Percentiles rank a stretch among this genome's conserved stretches.
phyloP scores from a whole-genome alignment of 2,329 filamentous ascomycete genomes.

The Pestalotiopsis sp. region DNA sequence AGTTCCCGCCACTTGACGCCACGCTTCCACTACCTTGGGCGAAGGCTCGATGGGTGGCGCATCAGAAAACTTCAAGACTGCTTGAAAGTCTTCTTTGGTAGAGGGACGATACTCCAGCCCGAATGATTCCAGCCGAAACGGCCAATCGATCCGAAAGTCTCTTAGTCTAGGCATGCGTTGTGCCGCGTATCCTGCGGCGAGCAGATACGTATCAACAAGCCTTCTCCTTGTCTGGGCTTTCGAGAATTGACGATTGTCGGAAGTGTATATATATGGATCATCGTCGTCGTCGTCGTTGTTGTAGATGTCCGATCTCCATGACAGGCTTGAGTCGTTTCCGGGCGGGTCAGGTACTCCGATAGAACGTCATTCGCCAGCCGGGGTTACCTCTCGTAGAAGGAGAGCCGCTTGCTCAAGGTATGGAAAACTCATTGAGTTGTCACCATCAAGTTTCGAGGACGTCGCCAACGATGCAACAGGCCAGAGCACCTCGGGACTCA shows the following conservation, averaged over 20 bases:
- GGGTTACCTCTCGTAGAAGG: neutral
- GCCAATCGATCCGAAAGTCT: neutral
- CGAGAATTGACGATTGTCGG: neutral
- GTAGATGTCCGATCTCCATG: neutral
- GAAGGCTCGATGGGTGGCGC: neutral
- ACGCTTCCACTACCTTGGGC: neutral
- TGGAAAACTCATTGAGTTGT: neutral
- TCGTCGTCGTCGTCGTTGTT: neutral
- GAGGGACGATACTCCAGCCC: neutral
- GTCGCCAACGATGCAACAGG: neutral
- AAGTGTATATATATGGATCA: neutral
- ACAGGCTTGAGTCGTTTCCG: neutral
- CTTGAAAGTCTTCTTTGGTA: neutral
- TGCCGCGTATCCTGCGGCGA: neutral
- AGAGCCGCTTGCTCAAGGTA: neutral
- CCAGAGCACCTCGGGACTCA: neutral
- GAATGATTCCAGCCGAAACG: neutral
- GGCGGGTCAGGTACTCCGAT: neutral
- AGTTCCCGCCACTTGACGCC: neutral
- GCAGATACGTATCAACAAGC: neutral
- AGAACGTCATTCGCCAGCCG: neutral
- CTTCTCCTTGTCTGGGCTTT: too few species aligned
- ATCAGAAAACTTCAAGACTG: neutral
- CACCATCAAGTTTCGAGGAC: neutral
- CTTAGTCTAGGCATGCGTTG: neutral